Evolutionary conservation across 176 grass and related monocot genomes (phyloP), one percentile per base, ranked within the genome.

Genomic region (Aegilops speltoides): DNA sequence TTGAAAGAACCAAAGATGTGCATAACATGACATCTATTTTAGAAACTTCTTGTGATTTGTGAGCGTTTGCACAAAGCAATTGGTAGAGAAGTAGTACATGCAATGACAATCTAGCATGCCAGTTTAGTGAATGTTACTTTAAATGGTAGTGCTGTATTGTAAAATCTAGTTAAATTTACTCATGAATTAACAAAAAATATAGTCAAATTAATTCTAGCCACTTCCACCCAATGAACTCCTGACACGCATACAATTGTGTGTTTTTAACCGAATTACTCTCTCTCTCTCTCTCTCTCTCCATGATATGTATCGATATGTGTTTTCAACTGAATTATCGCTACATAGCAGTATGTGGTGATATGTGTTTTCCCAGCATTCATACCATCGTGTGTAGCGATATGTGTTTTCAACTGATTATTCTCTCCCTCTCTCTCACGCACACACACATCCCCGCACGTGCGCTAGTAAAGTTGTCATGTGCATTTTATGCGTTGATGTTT

Each of bases 1-100:
- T 40, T 83, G 19, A 56, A 75, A 75, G 34, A 84, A 75, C 73
- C 36, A 75, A 43, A 22, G 43, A 43, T 73, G 19, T 13, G 40
- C 67, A 61, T 78, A 77, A 36, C 13, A 78, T 78, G 22, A 4
- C 7, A 5, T 84, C 12, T 64, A 78, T 54, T 50, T 85, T 23
- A 12, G 38, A 68, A 57, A 23, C n/a, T 73, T 68, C 22, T 69
- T 76, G 26, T 75, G 37, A 64, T 20, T 75, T 84, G 8, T 81
- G 79, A 46, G 29, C 37, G 4, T 66, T 46, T 84, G 12, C 29
- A 75, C 11, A 22, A 43, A 74, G 54, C 16, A 31, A 63, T 41
- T 74, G 41, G 50, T 60, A 74, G 17, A 74, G 17, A 62, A 77
- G 14, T 67, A 68, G 61, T 20, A 8, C 62, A 70, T 79, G 26